Base-by-base conservation (phyloP, 108 stramenopile genomes). In the Cylindrotheca closterium region DNA sequence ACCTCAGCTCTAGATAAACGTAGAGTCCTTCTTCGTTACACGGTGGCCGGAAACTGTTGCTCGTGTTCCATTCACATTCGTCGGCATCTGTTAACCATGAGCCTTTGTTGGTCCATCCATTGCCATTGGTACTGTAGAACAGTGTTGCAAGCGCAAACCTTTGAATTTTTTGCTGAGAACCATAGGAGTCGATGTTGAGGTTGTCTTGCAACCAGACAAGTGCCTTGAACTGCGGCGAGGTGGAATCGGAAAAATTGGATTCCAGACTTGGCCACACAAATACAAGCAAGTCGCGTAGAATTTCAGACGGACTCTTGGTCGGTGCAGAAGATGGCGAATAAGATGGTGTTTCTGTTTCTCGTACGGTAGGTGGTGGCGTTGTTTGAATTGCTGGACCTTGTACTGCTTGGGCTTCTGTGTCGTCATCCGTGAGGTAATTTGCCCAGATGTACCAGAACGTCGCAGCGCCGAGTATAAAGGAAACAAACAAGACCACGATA, bases 31-130 rank as follows among this genome's bases (percentile, higher is more conserved):
- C 34, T 31, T 51, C 49, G 45, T 75, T 48, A 49, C 74, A 75
- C 0, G 30, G 55, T 12, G 47, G 26, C 27, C 47, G 33, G n/a
- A 24, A 30, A 49, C 27, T 68, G n/a, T 45, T 64, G 3, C 57
- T 49, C 47, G 63, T 47, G 62, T 69, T 75, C 79, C 79, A 80
- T 4, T 15, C 19, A 51, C 79, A 80, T 63, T 80, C 73, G 60
- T 65, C 49, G 22, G 45, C 29, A 17, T 64, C 34, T 17, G 66
- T 63, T 23, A 80, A 30, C 79, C 79, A 80, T 12, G 59, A 51
- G 27, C 48, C 58, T 28, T 57, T 70, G 15, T 47, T 58, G 0
- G 51, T 53, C 80, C 80, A 81, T 17, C 57, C 29, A 2, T 81
- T 55, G 32, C 80, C 80, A 32, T 65, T 49, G 1, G 80, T 81